Evolutionary conservation across 2,329 filamentous ascomycete genomes (phyloP), one percentile per base, ranked within the genome.

Genomic region (Xenoacremonium recifei): DNA sequence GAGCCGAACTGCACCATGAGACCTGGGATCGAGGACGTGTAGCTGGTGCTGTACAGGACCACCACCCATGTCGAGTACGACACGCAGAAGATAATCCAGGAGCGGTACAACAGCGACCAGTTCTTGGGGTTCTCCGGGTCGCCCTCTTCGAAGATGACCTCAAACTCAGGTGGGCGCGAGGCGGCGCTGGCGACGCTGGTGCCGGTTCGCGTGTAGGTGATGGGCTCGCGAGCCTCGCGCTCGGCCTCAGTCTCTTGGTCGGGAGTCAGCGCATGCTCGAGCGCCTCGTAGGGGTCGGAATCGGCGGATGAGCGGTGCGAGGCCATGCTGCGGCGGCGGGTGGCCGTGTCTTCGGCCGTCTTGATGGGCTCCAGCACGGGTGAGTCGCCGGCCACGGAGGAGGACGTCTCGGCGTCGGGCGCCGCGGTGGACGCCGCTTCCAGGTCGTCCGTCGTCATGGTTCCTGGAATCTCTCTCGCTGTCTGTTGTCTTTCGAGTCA

Each of bases 11-110:
- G 83, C 12, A 72, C 62, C 56, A 81, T 79, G 63, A 95, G 79
- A 1, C 85, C 83, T 1, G 79, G 76, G 23, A 87, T 79, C 3
- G 82, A 84, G 1, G 83, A 79, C 1, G 88, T 89, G 60, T 93
- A 95, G 38, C 80, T 84, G 1, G 89, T 93, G 35, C 84, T 89
- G 59, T 90, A 89, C 34, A 89, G 60, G 13, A 89, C 83, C n/a
- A 73, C 62, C 16, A 71, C 63, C 72, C 72, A 75, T 2, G 69
- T 70, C 5, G 68, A 67, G 42, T 67, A 72, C 23, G 70, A 72
- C 36, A 75, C 64, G 46, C 57, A 72, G 65, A 68, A 62, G 37
- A 73, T 61, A 39, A 62, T 61, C 66, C 68, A 75, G 34, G 57
- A 45, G 49, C 72, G 60, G 51, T 69, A 66, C 55, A 65, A 69